Evolutionary conservation across 306 rosid species (phyloP), one percentile per base, ranked within the genome.

Genomic region (Styphnolobium japonicum): DNA sequence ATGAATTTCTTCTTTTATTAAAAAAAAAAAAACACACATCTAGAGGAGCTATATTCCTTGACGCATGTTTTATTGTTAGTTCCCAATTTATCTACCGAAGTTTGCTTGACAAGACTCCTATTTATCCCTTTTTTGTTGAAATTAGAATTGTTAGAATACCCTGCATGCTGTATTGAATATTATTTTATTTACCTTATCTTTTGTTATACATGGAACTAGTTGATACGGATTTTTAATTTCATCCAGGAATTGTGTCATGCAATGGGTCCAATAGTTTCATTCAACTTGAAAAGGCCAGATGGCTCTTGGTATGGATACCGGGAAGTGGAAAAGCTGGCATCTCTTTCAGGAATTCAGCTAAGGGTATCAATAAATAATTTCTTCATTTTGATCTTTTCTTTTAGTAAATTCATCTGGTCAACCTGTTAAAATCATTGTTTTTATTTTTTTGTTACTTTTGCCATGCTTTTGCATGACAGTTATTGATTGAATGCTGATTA

Each of bases 301-400:
- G 98, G 97, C 37, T 91, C 93, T 55, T 95, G 98, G 98, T 76
- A 74, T 86, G 98, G 98, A 82, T 89, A 88, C 68, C 92, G 94
- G 3, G 98, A 95, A 91, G 98, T 95, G 80, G 98, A 95, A 86
- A 95, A 92, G 77, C 85, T 95, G 82, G 97, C 97, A 87, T 91
- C 96, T 69, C 85, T 95, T 65, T 92, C 96, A 73, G 86, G 86
- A 85, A 92, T 95, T 82, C 98, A 92, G 89, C 78, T 95, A 77
- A 88, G 98, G 97, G 98, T 95, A 95, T 77, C 49, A 10, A 61
- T 82, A 61, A 18, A 18, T 48, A 71, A 66, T 51, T 88, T 45
- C 72, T 52, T 52, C 73, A 16, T 80, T 57, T 36, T 61, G 55
- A 19, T 27, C 3, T 74, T 61, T 68, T 21, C 60, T 23, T 40